Evolutionary conservation across 1,284 basidiomycete species (phyloP).

Genomic region (Sparassis latifolia): DNA sequence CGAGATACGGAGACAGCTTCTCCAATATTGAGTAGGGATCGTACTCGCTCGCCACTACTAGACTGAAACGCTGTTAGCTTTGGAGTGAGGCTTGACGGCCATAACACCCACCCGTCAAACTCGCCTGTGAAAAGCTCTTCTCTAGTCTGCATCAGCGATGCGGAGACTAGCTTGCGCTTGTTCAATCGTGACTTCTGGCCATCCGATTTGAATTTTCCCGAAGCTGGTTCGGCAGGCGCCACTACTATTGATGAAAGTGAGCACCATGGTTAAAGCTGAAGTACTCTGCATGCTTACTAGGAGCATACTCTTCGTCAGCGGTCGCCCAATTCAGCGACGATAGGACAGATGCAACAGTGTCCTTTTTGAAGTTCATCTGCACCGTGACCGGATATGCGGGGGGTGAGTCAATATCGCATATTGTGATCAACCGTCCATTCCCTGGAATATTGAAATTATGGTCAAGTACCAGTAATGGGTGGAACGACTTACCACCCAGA

Average conservation of each 20-base stretch:
- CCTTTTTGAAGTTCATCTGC: slow-evolving; percentile 81
- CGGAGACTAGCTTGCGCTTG: slow-evolving; percentile 63
- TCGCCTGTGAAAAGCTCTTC: slow-evolving; percentile 83
- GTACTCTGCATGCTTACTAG: slow-evolving; percentile 36
- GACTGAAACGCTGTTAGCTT: slow-evolving; percentile 33
- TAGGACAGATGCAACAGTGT: slow-evolving; percentile 49
- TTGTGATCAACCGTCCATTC: slow-evolving; percentile 74
- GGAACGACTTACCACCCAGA: slow-evolving; percentile 60
- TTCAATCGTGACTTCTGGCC: slow-evolving; percentile 62
- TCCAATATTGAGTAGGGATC: slow-evolving; percentile 83
- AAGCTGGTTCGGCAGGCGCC: slow-evolving; percentile 48
- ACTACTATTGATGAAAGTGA: slow-evolving; percentile 34
- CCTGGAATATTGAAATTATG: slow-evolving; percentile 35
- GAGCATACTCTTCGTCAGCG: slow-evolving; percentile 73
- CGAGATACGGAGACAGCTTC: slow-evolving; percentile 68
- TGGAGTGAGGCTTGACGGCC: background rate
- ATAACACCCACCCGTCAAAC: slow-evolving; percentile 68
- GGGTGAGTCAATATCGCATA: slow-evolving; percentile 90
- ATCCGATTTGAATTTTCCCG: slow-evolving; percentile 52
- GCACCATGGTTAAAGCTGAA: slow-evolving; percentile 1
- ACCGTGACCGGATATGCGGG: slow-evolving; percentile 85
- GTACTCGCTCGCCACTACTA: slow-evolving; percentile 82
- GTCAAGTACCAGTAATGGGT: background rate
- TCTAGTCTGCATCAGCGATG: slow-evolving; percentile 56
- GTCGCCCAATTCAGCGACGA: slow-evolving; percentile 88